Percentiles rank a stretch among this genome's conserved stretches.
phyloP scores from a whole-genome alignment of 306 rosid genomes.

The Vigna nakashimae region DNA sequence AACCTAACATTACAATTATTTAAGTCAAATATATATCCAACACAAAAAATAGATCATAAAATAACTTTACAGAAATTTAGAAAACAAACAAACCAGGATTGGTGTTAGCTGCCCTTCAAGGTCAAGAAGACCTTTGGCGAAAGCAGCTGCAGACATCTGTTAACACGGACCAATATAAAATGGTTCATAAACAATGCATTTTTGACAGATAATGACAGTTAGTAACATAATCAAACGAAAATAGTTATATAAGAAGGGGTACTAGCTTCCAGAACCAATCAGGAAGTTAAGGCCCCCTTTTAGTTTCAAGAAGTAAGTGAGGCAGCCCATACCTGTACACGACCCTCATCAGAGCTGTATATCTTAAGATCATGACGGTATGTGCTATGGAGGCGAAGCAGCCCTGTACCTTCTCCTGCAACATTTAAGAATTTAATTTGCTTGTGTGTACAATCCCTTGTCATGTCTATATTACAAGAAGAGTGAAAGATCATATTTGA shows the following conservation, averaged over 20 bases:
- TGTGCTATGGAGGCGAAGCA: slow-evolving; percentile 98
- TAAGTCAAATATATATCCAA: slow-evolving; percentile 52
- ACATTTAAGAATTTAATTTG: slow-evolving; percentile 42
- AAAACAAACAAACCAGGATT: slow-evolving; percentile 73
- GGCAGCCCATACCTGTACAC: slow-evolving; percentile 81
- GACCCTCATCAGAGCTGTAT: slow-evolving; percentile 99
- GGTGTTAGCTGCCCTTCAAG: slow-evolving; percentile 98
- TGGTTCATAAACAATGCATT: slow-evolving; percentile 37
- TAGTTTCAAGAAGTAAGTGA: slow-evolving; percentile 8
- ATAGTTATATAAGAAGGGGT: slow-evolving; percentile 5
- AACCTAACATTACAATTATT: slow-evolving; percentile 58
- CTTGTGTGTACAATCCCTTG: slow-evolving; percentile 22
- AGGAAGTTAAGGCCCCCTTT: slow-evolving; percentile 4
- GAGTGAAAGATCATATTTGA: slow-evolving; percentile 29
- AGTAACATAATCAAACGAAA: slow-evolving; percentile 40
- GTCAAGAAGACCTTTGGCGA: slow-evolving; percentile 98
- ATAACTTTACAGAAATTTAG: slow-evolving; percentile 4
- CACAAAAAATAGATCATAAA: slow-evolving; percentile 36
- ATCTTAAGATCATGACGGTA: slow-evolving; percentile 96
- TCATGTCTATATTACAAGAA: slow-evolving; percentile 29
- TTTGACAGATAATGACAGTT: slow-evolving; percentile 19
- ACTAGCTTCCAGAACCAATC: slow-evolving; percentile 16
- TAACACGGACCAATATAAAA: slow-evolving; percentile 44
- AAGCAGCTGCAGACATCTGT: slow-evolving; percentile 99
- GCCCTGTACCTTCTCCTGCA: slow-evolving; percentile 95